These are phyloP conservation scores for Drosera capensis DNA, from an alignment of 148 eudicot species.

Conservation along the genomic window DNA sequence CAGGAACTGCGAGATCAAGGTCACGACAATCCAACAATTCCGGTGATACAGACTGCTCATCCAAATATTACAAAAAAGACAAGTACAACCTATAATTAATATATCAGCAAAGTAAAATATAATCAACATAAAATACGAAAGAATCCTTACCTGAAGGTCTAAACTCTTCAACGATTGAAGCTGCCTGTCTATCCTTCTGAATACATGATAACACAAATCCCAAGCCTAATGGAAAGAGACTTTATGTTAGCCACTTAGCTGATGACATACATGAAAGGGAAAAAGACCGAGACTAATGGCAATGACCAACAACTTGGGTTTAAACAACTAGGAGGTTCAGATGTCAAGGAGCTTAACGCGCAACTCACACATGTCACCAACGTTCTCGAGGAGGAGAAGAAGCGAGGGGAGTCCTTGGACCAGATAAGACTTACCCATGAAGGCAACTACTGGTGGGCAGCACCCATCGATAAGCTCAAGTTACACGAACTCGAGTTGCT, in stretches of 20 bases:
- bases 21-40: slow-evolving; percentile 72
- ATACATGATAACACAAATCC: slow-evolving; percentile 98
- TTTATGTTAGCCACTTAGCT: no score
- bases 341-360: neutral
- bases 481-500: neutral
- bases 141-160: slow-evolving; percentile 66
- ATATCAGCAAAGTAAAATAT: neutral
- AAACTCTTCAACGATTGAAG: slow-evolving; percentile 74
- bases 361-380: neutral
- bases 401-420: neutral
- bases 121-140: slow-evolving; percentile 3
- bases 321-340: no score
- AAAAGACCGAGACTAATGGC: no score
- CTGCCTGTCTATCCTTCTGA: slow-evolving; percentile 87
- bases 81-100: neutral
- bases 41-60: slow-evolving; percentile 74
- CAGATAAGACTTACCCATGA: neutral
- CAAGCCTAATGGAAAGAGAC: slow-evolving; percentile 66
- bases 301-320: no score
- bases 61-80: slow-evolving; percentile 9
- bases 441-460: neutral
- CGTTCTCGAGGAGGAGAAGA: neutral
- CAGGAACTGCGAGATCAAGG: slow-evolving; percentile 95
- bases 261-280: no score
- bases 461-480: neutral